These are phyloP conservation scores for Phytophthora uliginosa DNA, from an alignment of 352 stramenopile genomes.

Conservation along the genomic window DNA sequence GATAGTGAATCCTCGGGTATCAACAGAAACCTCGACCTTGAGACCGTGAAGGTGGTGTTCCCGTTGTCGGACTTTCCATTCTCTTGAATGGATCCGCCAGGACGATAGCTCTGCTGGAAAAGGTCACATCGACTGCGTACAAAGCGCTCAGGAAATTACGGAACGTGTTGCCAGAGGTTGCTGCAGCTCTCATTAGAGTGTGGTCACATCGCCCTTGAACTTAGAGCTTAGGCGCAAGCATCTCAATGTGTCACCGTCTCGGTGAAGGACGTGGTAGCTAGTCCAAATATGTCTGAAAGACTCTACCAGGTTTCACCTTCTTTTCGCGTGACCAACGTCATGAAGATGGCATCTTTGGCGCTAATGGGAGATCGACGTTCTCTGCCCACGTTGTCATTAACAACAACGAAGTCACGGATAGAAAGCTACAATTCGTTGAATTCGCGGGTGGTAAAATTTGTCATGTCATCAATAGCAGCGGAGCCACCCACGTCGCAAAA, in stretches of 20 bases:
- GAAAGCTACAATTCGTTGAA: no score
- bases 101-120: constrained; percentile 16
- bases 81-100: constrained; percentile 4
- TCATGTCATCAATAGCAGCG: no score
- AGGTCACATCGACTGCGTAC: constrained; percentile 14
- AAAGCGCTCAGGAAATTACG: constrained; percentile 8
- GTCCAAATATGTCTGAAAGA: neutral
- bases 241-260: neutral
- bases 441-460: no score
- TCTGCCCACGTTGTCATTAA: constrained; percentile 13
- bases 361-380: constrained; percentile 3
- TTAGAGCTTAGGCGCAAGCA: constrained; percentile 8
- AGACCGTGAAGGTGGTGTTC: constrained; percentile 14
- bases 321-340: constrained; percentile 5
- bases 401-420: no score
- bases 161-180: neutral
- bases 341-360: constrained; percentile 11
- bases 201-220: neutral
- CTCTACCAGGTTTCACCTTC: neutral
- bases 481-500: no score
- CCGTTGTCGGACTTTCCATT: constrained; percentile 9
- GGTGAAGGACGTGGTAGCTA: neutral
- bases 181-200: neutral
- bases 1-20: constrained; percentile 7
- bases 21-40: constrained; percentile 7